Conservation (phyloP, 2,329 filamentous ascomycete genomes). For the Alternaria gansuensis region DNA sequence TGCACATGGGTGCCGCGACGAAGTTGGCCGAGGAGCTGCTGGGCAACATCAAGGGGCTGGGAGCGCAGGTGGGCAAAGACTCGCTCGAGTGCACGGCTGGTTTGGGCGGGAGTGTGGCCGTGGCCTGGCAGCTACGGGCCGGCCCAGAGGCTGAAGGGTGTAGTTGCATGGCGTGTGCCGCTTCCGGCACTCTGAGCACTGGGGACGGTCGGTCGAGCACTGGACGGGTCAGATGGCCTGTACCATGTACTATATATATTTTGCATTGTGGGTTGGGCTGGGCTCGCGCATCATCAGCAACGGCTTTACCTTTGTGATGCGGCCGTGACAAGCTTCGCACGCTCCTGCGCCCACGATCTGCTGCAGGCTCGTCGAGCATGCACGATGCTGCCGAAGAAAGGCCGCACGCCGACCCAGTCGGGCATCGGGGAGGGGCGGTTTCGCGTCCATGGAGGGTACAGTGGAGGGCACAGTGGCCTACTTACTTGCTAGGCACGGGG, state of each 20-base stretch:
- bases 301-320: slow-evolving; percentile 12
- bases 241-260: no score
- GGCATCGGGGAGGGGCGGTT: background rate
- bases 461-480: background rate
- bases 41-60: slow-evolving; percentile 2
- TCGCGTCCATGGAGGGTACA: background rate
- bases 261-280: background rate
- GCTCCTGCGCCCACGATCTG: slow-evolving; percentile 8
- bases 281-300: background rate
- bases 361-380: background rate
- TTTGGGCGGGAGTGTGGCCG: background rate
- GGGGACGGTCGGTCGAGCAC: slow-evolving; percentile 12
- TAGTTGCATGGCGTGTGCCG: slow-evolving; percentile 11
- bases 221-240: slow-evolving; percentile 2
- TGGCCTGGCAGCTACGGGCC: slow-evolving; percentile 2
- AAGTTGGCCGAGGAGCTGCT: background rate
- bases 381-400: slow-evolving; percentile 4
- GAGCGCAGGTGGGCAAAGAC: slow-evolving; percentile 15
- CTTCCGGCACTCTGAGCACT: slow-evolving; percentile 8
- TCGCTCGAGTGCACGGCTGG: background rate
- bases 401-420: background rate
- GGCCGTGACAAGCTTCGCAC: slow-evolving; percentile 14
- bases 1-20: background rate
- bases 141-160: background rate
- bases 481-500: background rate